Base-by-base conservation (phyloP, 2,329 filamentous ascomycete species). In the Hymenoscyphus albidus region DNA sequence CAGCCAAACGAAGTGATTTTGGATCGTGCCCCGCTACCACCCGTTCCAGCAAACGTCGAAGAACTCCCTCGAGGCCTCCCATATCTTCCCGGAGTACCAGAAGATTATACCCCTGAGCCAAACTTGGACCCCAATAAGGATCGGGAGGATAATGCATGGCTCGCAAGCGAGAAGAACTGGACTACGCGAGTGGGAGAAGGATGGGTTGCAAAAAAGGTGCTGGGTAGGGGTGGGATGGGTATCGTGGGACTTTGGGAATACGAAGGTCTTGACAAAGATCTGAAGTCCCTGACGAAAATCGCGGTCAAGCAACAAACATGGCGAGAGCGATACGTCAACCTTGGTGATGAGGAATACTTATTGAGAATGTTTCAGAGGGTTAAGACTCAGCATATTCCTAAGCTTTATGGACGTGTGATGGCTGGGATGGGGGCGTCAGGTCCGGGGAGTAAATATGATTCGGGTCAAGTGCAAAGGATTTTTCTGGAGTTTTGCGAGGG, bases 401-500 rank as follows among this genome's bases (percentile, higher is more conserved):
- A 56, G 54, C 59, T 65, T 18, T 65, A 65, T 42, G 48, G 61
- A 18, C 38, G n/a, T 3, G n/a, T 65, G 10, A 63, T 58, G 27
- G n/a, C 44, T 9, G 64, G 63, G 9, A 4, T 18, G 2, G 66
- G 66, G n/a, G 10, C 5, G 1, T n/a, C 56, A 59, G 31, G 5
- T 12, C 31, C 22, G 16, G 54, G 22, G 27, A 27, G 27, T 27
- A 27, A 13, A 16, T 38, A 27, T 55, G 62, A 67, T 51, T 35
- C 54, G 27, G 54, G 59, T 16, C 42, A 32, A 18, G 61, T 67
- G 7, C 61, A 67, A 55, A 61, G 64, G 13, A 66, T 67, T 10
- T 66, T 62, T 16, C 27, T 67, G 18, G 66, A 67, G 44, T 64
- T n/a, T 55, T 67, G 55, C 48, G 55, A 48, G 13, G 39, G 18